Conservation (phyloP, 1,284 basidiomycete genomes). For the Farysia itapuensis region DNA sequence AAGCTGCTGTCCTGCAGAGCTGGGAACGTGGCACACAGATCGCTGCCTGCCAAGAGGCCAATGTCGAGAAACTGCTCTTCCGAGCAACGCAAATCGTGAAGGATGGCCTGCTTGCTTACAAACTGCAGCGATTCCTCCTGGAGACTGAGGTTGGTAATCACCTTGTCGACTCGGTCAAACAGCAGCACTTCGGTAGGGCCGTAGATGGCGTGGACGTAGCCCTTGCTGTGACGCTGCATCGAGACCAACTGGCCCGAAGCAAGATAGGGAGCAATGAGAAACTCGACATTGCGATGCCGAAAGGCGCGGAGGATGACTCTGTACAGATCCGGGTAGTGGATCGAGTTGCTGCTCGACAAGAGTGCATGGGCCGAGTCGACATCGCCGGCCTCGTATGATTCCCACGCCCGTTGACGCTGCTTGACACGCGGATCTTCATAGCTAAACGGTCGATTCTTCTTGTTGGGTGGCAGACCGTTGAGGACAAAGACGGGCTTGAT, state of each 20-base stretch:
- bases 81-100: constrained; percentile 73
- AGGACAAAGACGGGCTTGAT: constrained; percentile 99
- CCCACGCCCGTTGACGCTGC: constrained; percentile 51
- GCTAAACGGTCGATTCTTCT: constrained; percentile 45
- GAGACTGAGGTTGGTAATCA: constrained; percentile 77
- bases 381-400: constrained; percentile 54
- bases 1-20: constrained; percentile 65
- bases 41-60: constrained; percentile 86
- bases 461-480: constrained; percentile 66
- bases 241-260: constrained; percentile 91
- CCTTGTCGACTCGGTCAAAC: constrained; percentile 80
- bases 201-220: constrained; percentile 92
- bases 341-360: constrained; percentile 72
- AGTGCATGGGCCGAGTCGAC: constrained; percentile 81
- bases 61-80: constrained; percentile 95
- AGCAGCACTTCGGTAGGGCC: constrained; percentile 86
- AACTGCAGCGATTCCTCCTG: constrained; percentile 69
- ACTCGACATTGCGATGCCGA: constrained; percentile 92
- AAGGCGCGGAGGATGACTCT: constrained; percentile 88
- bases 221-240: constrained; percentile 86
- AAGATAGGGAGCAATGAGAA: constrained; percentile 90
- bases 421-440: constrained; percentile 53
- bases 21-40: constrained; percentile 82
- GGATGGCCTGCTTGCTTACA: constrained; percentile 76
- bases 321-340: constrained; percentile 75